Evolutionary conservation across 1,284 basidiomycete species (phyloP).

Genomic region (Ganoderma leucocontextum): DNA sequence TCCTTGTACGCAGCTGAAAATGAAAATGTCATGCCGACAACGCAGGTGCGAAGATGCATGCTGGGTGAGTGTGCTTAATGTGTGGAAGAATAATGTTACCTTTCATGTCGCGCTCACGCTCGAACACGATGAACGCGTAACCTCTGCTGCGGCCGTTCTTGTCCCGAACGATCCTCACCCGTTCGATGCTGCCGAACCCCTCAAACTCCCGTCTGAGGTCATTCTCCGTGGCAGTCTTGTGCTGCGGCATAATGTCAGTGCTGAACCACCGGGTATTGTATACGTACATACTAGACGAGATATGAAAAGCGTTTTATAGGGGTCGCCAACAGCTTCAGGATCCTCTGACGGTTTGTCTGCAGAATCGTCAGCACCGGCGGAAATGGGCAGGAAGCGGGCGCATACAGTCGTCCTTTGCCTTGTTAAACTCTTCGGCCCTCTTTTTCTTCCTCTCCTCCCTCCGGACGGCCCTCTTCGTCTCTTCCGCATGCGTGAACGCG

Average conservation of each 20-base stretch:
- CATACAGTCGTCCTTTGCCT: conserved; percentile 85
- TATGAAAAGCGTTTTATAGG: conserved; percentile 98
- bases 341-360: conserved; percentile 93
- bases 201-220: conserved; percentile 97
- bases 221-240: conserved; percentile 89
- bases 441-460: conserved; percentile 84
- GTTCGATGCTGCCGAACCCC: conserved; percentile 93
- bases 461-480: conserved; percentile 79
- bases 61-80: conserved; percentile 34
- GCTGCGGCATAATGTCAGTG: conserved; percentile 53
- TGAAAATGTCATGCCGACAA: conserved; percentile 34
- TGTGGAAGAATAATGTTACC: conserved; percentile 56
- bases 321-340: conserved; percentile 93
- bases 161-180: conserved; percentile 90
- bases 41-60: conserved; percentile 30
- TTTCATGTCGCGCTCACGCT: conserved; percentile 99
- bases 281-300: conserved; percentile 79
- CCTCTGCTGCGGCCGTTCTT: conserved; percentile 88
- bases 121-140: conserved; percentile 98
- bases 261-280: background rate
- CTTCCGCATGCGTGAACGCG: conserved; percentile 78
- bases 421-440: conserved; percentile 82
- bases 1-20: conserved; percentile 95
- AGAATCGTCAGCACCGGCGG: conserved; percentile 11
- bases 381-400: conserved; percentile 32